A percentile compares a stretch with the other conserved stretches of the same genome.
Evolutionary conservation across 768 basidiomycete genomes (phyloP).

Genomic region (Harrya chromipes): DNA sequence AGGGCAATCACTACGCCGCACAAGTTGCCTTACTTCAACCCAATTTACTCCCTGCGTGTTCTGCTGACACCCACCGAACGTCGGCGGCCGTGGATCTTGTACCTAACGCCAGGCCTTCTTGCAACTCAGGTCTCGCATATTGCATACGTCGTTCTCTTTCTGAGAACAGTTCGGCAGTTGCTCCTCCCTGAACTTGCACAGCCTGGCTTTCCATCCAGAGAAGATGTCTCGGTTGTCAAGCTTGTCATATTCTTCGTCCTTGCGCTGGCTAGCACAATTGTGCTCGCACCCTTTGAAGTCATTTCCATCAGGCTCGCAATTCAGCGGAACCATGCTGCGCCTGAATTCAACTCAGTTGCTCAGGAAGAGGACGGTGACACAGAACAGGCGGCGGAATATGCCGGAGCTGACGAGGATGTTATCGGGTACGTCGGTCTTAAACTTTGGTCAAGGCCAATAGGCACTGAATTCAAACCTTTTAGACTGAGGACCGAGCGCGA

Average conservation of each 20-base stretch:
- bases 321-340: constrained; percentile 77
- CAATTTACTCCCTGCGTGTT: constrained; percentile 57
- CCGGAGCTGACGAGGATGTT: constrained; percentile 75
- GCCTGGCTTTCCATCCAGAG: constrained; percentile 30
- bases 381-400: constrained; percentile 59
- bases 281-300: constrained; percentile 78
- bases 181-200: constrained; percentile 53
- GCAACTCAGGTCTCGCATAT: constrained; percentile 43
- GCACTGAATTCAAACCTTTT: constrained; percentile 3
- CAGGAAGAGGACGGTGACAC: constrained; percentile 70
- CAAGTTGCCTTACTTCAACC: constrained; percentile 61
- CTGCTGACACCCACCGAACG: constrained; percentile 82
- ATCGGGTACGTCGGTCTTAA: constrained; percentile 56
- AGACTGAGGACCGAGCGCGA: constrained; percentile 76
- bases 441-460: background rate
- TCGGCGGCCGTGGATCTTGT: constrained; percentile 74
- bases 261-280: constrained; percentile 49
- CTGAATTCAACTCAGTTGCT: constrained; percentile 69
- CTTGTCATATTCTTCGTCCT: constrained; percentile 56
- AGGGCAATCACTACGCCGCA: constrained; percentile 85
- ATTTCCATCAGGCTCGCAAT: constrained; percentile 76
- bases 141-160: constrained; percentile 41
- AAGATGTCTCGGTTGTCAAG: constrained; percentile 48
- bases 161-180: constrained; percentile 45
- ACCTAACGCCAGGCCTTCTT: constrained; percentile 70